A percentile compares a stretch with the other conserved stretches of the same genome.
These are phyloP conservation scores for Candida schatavii DNA, from an alignment of 805 yeast genomes.

Conservation along the genomic window DNA sequence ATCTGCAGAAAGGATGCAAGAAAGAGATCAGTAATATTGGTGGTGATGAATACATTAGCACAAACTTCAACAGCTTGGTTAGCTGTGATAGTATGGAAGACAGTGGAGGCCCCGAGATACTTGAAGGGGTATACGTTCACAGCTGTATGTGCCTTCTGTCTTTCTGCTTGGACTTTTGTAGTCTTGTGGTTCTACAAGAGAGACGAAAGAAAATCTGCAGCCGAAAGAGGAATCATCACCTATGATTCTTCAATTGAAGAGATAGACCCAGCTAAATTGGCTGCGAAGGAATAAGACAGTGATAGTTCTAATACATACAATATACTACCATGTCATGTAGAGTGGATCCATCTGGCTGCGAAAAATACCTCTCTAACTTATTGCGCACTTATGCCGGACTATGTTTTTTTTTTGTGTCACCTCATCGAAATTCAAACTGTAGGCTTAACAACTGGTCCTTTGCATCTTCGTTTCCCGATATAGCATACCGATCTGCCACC, in stretches of 20 bases:
- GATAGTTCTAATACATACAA: too few relatives aligned
- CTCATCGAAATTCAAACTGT: too few relatives aligned
- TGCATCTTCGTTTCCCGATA: too few relatives aligned
- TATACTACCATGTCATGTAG: too few relatives aligned
- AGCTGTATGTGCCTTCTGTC: slow-evolving; percentile 44
- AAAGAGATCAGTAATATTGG: slow-evolving; percentile 54
- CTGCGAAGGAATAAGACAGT: neutral
- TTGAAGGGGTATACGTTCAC: slow-evolving; percentile 53
- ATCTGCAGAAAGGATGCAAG: slow-evolving; percentile 56
- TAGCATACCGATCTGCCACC: too few relatives aligned
- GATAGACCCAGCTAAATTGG: slow-evolving; percentile 3
- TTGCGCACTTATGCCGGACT: too few relatives aligned
- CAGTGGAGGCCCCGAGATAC: slow-evolving; percentile 57
- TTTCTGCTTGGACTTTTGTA: slow-evolving; percentile 48
- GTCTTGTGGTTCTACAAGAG: slow-evolving; percentile 46
- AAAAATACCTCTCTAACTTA: too few relatives aligned
- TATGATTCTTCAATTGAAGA: slow-evolving; percentile 18
- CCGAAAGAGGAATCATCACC: slow-evolving; percentile 34
- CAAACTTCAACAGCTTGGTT: slow-evolving; percentile 56
- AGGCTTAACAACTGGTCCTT: too few relatives aligned
- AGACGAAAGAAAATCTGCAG: slow-evolving; percentile 30
- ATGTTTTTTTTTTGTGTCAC: too few relatives aligned
- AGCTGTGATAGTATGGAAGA: slow-evolving; percentile 51
- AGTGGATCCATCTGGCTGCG: too few relatives aligned
- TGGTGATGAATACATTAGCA: slow-evolving; percentile 53